These are phyloP conservation scores for Yamadazyma spencermartinsiae DNA, from an alignment of 1,139 yeast species.

Conservation along the genomic window DNA sequence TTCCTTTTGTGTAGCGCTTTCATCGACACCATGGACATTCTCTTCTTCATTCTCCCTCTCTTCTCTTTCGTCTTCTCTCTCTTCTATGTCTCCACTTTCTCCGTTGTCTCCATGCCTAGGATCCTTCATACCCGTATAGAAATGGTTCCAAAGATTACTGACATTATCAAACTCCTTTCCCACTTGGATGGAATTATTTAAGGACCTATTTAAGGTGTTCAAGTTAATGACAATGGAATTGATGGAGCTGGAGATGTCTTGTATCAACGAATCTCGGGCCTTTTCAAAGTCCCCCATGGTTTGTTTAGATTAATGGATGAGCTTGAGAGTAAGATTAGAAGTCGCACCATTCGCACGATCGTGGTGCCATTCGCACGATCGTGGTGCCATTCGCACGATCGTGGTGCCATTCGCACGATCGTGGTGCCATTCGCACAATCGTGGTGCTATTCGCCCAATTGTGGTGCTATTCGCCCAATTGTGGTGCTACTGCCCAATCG, in stretches of 20 bases:
- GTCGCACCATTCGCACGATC: too few species aligned
- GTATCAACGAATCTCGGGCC: constrained; percentile 45
- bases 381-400: too few species aligned
- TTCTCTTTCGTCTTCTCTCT: constrained; percentile 1
- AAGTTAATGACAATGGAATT: constrained; percentile 44
- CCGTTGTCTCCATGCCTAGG: too few species aligned
- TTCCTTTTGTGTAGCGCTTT: too few species aligned
- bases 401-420: too few species aligned
- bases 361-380: neutral
- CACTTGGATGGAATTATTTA: constrained; percentile 43
- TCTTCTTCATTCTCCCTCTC: constrained; percentile 6
- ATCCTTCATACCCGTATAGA: constrained; percentile 36
- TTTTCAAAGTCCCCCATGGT: constrained; percentile 37
- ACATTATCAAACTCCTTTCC: constrained; percentile 50
- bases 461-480: too few species aligned
- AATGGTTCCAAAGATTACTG: constrained; percentile 44
- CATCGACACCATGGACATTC: constrained; percentile 3
- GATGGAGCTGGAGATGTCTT: constrained; percentile 41
- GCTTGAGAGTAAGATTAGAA: too few species aligned
- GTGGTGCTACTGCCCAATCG: too few species aligned
- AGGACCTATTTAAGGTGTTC: constrained; percentile 42
- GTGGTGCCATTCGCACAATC: too few species aligned
- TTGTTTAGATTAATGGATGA: too few species aligned
- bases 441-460: too few species aligned
- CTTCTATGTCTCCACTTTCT: constrained; percentile 4